Conservation (phyloP, 192 early-diverging fungal species). For the Coemansia sp. region DNA sequence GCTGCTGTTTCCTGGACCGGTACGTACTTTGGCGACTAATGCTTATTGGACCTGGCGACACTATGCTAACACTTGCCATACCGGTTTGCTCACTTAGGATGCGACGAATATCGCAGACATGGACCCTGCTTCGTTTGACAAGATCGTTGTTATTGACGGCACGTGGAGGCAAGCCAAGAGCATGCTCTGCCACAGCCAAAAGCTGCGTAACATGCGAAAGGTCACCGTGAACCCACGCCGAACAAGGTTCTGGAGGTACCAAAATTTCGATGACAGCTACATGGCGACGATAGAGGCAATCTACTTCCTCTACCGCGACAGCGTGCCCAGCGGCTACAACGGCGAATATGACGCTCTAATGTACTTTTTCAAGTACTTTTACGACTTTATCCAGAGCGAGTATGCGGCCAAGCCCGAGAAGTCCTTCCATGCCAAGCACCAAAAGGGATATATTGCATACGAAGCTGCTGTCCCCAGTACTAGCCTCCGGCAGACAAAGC, state of each 20-base stretch:
- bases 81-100: constrained; percentile 36
- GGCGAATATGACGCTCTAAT: constrained; percentile 86
- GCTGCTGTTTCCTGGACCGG: constrained; percentile 81
- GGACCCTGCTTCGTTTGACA: constrained; percentile 64
- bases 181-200: constrained; percentile 55
- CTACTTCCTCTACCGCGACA: constrained; percentile 90
- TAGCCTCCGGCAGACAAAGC: constrained; percentile 11
- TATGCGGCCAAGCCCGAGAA: constrained; percentile 66
- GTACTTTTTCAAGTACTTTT: constrained; percentile 91
- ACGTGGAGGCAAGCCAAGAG: constrained; percentile 86
- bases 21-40: constrained; percentile 7
- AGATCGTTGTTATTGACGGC: constrained; percentile 89
- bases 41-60: too few species aligned
- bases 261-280: constrained; percentile 67
- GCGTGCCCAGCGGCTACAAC: constrained; percentile 58
- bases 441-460: constrained; percentile 61
- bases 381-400: constrained; percentile 76
- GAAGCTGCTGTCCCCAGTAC: constrained; percentile 17
- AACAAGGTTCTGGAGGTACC: constrained; percentile 92
- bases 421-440: constrained; percentile 58
- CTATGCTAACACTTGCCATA: constrained; percentile 7
- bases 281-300: constrained; percentile 95
- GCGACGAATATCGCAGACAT: constrained; percentile 69
- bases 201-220: constrained; percentile 52
- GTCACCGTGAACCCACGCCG: constrained; percentile 69